phyloP scores from a whole-genome alignment of 192 early-diverging fungal genomes.

The Gryganskiella cystojenkinii region DNA sequence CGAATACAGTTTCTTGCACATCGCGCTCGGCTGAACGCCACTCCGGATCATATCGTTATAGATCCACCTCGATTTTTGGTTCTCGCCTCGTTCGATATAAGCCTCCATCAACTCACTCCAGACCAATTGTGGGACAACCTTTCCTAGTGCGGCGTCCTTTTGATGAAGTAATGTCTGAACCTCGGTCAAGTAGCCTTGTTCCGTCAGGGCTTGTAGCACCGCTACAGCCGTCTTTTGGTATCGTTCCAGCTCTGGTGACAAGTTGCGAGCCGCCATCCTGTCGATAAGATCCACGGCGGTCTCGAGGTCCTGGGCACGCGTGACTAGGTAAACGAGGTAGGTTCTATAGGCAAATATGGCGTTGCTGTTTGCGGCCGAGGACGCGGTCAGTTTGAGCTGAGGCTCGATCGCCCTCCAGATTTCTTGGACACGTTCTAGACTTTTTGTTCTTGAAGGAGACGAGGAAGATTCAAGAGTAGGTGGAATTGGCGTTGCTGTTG shows the following conservation, averaged over 20 bases:
- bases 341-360: slow-evolving; percentile 35
- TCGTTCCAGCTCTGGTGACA: slow-evolving; percentile 42
- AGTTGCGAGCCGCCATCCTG: slow-evolving; percentile 23
- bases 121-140: slow-evolving; percentile 6
- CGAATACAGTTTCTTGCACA: slow-evolving; percentile 35
- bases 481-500: slow-evolving; percentile 1
- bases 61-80: slow-evolving; percentile 43
- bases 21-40: slow-evolving; percentile 21
- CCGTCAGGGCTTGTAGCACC: slow-evolving; percentile 3
- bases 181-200: slow-evolving; percentile 43
- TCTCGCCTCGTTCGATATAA: slow-evolving; percentile 15
- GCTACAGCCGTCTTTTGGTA: slow-evolving; percentile 18
- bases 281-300: slow-evolving; percentile 41
- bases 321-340: slow-evolving; percentile 28
- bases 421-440: slow-evolving; percentile 13
- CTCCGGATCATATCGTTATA: slow-evolving; percentile 49
- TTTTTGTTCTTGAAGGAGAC: too few species aligned
- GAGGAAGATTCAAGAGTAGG: too few species aligned
- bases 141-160: slow-evolving; percentile 27
- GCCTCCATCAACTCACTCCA: slow-evolving; percentile 48
- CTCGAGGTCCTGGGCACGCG: slow-evolving; percentile 24
- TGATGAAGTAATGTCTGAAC: slow-evolving; percentile 30
- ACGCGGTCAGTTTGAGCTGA: slow-evolving; percentile 5
- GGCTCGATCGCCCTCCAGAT: slow-evolving; percentile 46
- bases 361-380: slow-evolving; percentile 18